Percentiles rank a stretch among this genome's conserved stretches.
Evolutionary conservation across 2,329 filamentous ascomycete genomes (phyloP).

Genomic region (Pseudopyricularia javanii): DNA sequence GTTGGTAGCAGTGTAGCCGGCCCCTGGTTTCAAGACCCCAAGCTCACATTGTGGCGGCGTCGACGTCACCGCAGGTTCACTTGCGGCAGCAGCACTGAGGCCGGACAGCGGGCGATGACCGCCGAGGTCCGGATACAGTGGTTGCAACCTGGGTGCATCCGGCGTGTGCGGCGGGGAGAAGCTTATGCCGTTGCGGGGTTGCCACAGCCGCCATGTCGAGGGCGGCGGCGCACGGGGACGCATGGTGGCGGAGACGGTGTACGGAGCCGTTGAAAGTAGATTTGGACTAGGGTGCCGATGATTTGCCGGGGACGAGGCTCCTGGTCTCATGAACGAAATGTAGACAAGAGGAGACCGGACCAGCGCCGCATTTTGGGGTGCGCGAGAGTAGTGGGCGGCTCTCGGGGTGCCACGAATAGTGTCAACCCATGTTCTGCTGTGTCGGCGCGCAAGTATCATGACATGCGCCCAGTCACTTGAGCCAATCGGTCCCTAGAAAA

Average conservation of each 20-base stretch:
- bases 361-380: not conserved
- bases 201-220: constrained; percentile 19
- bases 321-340: not conserved
- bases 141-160: not conserved
- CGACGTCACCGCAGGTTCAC: not conserved
- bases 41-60: not conserved
- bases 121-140: constrained; percentile 11
- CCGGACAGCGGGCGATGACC: constrained; percentile 5
- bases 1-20: not conserved
- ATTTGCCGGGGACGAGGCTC: not conserved
- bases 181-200: constrained; percentile 20
- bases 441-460: not conserved
- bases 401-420: not conserved
- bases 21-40: not conserved
- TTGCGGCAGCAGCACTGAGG: not conserved
- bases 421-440: not conserved
- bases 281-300: not conserved
- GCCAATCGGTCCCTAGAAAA: not conserved
- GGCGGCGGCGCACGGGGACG: not conserved
- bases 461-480: not conserved
- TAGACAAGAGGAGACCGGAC: not conserved
- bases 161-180: constrained; percentile 5
- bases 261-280: not conserved
- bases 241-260: not conserved
- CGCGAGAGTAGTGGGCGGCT: not conserved